Conservation (phyloP, 805 yeast species). For the Candida ascalaphidarum region DNA sequence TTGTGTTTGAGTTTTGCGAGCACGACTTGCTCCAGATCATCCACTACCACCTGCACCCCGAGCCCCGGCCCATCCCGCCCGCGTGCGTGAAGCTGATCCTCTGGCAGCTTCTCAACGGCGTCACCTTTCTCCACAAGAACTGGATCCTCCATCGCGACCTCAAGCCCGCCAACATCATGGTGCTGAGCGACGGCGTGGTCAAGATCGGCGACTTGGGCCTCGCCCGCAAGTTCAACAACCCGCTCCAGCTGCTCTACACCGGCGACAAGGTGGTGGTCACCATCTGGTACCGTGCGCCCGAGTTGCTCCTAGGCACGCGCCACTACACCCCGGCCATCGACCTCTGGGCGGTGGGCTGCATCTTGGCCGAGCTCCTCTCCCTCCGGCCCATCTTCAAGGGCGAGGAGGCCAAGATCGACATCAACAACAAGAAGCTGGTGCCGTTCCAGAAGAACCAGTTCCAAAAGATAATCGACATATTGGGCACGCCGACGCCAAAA, state of each 20-base stretch:
- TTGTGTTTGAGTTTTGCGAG: conserved; percentile 95
- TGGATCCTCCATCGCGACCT: conserved; percentile 95
- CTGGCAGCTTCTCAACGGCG: conserved; percentile 92
- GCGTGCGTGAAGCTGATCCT: conserved; percentile 72
- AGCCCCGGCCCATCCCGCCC: conserved; percentile 68
- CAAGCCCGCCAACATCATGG: conserved; percentile 98
- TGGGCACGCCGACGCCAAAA: conserved; percentile 79
- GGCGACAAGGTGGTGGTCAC: conserved; percentile 97
- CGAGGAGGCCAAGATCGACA: conserved; percentile 92
- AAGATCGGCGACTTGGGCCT: conserved; percentile 94
- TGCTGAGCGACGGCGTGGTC: conserved; percentile 78
- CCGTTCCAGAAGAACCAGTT: conserved; percentile 94
- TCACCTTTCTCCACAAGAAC: conserved; percentile 84
- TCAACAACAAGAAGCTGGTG: conserved; percentile 69
- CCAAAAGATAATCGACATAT: conserved; percentile 82
- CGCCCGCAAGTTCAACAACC: conserved; percentile 81
- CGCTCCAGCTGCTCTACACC: conserved; percentile 75
- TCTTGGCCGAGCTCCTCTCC: conserved; percentile 82
- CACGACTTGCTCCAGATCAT: conserved; percentile 91
- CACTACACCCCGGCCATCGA: conserved; percentile 92
- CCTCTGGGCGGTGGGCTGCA: conserved; percentile 94
- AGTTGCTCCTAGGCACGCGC: conserved; percentile 78
- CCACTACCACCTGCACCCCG: conserved; percentile 91
- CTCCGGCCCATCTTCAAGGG: conserved; percentile 93
- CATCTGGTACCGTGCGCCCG: conserved; percentile 96